Percentiles rank a stretch among this genome's conserved stretches.
Evolutionary conservation across 306 rosid genomes (phyloP).

Genomic region (Betula pendula): DNA sequence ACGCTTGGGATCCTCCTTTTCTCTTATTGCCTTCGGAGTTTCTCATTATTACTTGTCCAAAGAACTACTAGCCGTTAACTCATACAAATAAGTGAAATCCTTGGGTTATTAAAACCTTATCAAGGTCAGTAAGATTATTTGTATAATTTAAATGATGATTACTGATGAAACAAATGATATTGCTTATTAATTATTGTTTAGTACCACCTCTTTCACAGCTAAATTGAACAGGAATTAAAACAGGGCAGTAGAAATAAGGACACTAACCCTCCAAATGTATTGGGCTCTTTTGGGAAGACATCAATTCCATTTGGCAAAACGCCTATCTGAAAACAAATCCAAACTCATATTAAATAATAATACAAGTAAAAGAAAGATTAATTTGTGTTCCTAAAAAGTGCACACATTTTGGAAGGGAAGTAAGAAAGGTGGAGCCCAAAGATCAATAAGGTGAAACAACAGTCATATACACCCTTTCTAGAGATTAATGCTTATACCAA

Average conservation of each 20-base stretch:
- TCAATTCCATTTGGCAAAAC: background rate
- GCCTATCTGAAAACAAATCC: conserved; percentile 26
- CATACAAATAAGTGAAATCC: no score
- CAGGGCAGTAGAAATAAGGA: background rate
- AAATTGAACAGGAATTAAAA: background rate
- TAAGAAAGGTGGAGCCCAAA: background rate
- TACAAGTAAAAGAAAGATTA: background rate
- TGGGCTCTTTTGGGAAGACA: conserved; percentile 23
- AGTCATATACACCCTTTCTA: background rate
- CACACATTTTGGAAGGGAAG: background rate
- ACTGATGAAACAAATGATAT: no score
- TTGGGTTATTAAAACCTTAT: no score
- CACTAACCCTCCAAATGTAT: conserved; percentile 24
- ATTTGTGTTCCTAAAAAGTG: background rate
- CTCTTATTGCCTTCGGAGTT: no score
- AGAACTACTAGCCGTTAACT: no score
- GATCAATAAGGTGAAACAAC: background rate
- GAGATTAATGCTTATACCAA: background rate
- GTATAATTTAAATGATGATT: no score
- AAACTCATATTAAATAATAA: background rate
- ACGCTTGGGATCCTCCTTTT: no score
- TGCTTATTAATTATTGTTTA: no score
- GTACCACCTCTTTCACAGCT: background rate
- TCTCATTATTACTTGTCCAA: no score
- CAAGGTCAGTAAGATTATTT: no score